Evolutionary conservation across 2,329 filamentous ascomycete species (phyloP).

Genomic region (Epichloe sylvatica): DNA sequence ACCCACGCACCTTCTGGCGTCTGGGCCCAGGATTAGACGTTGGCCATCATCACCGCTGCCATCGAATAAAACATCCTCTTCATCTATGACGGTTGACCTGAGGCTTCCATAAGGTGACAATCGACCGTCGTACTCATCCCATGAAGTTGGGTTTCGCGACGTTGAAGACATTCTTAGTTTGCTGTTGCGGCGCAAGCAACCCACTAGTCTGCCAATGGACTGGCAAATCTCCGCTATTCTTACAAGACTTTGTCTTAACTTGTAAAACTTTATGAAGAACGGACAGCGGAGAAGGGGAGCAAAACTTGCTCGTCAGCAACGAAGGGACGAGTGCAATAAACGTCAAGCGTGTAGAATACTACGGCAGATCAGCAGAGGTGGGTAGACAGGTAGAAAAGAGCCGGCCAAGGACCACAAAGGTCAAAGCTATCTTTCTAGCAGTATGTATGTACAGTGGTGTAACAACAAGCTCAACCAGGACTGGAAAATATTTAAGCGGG

Average conservation of each 20-base stretch:
- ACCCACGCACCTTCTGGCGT: conserved; percentile 17
- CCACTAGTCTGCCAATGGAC: neutral
- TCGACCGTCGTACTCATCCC: conserved; percentile 33
- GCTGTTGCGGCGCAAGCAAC: neutral
- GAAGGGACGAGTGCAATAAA: neutral
- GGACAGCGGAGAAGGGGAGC: too few species aligned
- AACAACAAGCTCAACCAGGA: neutral
- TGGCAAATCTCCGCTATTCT: neutral
- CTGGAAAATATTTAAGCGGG: neutral
- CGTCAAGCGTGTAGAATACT: too few species aligned
- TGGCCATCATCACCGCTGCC: conserved; percentile 22
- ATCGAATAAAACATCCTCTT: conserved; percentile 33
- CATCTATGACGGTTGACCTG: conserved; percentile 28
- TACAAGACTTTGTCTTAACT: neutral
- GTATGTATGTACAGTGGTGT: too few species aligned
- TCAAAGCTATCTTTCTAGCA: too few species aligned
- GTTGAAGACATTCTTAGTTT: conserved; percentile 4
- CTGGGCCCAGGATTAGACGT: conserved; percentile 11
- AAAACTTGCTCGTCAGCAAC: neutral
- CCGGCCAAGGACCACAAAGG: neutral
- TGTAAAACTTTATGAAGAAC: too few species aligned
- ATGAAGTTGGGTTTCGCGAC: conserved; percentile 27
- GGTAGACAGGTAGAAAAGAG: neutral
- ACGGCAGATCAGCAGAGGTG: neutral
- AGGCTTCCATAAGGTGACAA: conserved; percentile 28